phyloP scores from a whole-genome alignment of 148 eudicot genomes.

The Spergularia marina region DNA sequence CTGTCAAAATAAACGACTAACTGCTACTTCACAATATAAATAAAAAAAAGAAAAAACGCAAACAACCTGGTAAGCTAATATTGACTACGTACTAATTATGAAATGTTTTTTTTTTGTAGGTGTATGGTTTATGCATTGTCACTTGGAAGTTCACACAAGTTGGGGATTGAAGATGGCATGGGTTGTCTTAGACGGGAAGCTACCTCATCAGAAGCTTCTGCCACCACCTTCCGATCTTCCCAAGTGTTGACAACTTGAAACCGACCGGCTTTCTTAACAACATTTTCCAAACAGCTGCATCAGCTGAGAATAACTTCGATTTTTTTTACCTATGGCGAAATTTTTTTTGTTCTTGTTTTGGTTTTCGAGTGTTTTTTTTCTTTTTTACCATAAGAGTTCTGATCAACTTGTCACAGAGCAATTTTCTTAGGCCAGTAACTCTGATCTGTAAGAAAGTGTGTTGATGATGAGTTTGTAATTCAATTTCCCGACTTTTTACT shows the following conservation, averaged over 20 bases:
- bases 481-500: background rate
- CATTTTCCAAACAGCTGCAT: background rate
- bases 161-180: constrained; percentile 86
- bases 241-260: constrained; percentile 36
- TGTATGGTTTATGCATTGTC: constrained; percentile 79
- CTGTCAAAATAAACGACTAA: background rate
- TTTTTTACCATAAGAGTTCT: background rate
- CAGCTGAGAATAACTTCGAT: constrained; percentile 9
- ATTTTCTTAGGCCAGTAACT: background rate
- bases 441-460: background rate
- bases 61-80: background rate
- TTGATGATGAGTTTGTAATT: background rate
- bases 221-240: constrained; percentile 79
- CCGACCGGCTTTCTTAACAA: background rate
- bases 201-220: constrained; percentile 46
- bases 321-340: background rate
- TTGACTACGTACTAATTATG: background rate
- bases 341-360: background rate
- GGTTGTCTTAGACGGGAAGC: constrained; percentile 55
- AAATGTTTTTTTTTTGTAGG: constrained; percentile 24
- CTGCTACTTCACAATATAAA: background rate
- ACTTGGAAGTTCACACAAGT: constrained; percentile 65
- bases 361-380: background rate
- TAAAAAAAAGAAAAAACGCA: background rate
- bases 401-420: background rate